Base-by-base conservation (phyloP, 108 stramenopile genomes). In the Cyclotella sp. region DNA sequence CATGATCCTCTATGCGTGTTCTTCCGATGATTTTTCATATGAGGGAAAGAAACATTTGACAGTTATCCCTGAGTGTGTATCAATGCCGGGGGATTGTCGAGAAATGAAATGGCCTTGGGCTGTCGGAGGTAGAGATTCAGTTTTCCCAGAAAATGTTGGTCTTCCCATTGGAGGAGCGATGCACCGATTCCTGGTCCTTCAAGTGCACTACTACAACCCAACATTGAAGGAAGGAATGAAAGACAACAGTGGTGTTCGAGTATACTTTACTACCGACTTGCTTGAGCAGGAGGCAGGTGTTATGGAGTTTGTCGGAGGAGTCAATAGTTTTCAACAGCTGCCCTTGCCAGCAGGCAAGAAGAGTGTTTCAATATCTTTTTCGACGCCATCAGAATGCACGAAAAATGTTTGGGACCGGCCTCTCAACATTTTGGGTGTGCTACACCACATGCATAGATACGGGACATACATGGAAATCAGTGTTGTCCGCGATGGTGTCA, bases 151-250 rank as follows among this genome's bases (percentile, higher is more conserved):
- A 12, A 46, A 46, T 10, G 63, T 65, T 14, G 63, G 63, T 13
- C 21, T 65, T 44, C 63, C 63, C 16, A 24, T 65, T 65, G 60
- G 34, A 13, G 63, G 44, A 22, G 63, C 16, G 4, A 16, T 14
- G 6, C 1, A 13, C 10, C 42, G 63, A 6, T 65, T 45, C 16
- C 22, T 65, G 14, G 34, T 65, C 18, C 14, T 65, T 1, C 63
- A 65, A 46, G 44, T 46, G 9, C 63, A 65, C 21, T 65, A 65
- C 22, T 65, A 65, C 26, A 65, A 65, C 63, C 63, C 63, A 26
- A 27, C 42, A 11, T 46, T 65, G 19, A 43, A 45, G 24, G 63
- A 45, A 27, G 44, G 44, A 9, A 13, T 65, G 18, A 13, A 34
- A 13, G 63, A 65, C 26, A 46, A 21, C 63, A 65, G 63, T 46